These are phyloP conservation scores for Plenodomus biglobosus DNA, from an alignment of 2,329 filamentous ascomycete species.

Conservation along the genomic window DNA sequence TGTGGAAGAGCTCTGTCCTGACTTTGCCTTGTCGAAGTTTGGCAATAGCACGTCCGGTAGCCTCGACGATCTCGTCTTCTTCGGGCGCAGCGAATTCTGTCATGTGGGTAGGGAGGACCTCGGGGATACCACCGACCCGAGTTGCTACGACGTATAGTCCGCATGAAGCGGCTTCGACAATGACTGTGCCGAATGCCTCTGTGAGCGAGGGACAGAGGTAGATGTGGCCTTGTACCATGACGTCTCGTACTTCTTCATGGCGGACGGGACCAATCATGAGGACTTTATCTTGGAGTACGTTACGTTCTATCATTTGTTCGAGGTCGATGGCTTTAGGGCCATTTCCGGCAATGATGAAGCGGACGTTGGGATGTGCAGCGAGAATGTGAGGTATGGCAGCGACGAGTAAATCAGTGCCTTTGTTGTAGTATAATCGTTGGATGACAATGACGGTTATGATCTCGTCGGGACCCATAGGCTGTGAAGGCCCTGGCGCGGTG, in stretches of 20 bases:
- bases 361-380: slow-evolving; percentile 84
- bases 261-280: slow-evolving; percentile 89
- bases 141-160: slow-evolving; percentile 97
- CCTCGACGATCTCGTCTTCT: slow-evolving; percentile 88
- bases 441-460: slow-evolving; percentile 96
- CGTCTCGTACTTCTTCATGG: slow-evolving; percentile 94
- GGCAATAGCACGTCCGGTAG: slow-evolving; percentile 85
- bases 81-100: slow-evolving; percentile 96
- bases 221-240: slow-evolving; percentile 96
- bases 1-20: slow-evolving; percentile 90
- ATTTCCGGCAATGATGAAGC: slow-evolving; percentile 94
- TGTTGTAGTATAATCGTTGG: slow-evolving; percentile 97
- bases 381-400: slow-evolving; percentile 92
- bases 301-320: slow-evolving; percentile 96
- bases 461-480: slow-evolving; percentile 76
- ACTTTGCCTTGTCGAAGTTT: slow-evolving; percentile 83
- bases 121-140: slow-evolving; percentile 92
- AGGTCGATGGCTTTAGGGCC: slow-evolving; percentile 96
- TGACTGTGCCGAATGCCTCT: slow-evolving; percentile 95
- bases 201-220: slow-evolving; percentile 94
- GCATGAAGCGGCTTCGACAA: slow-evolving; percentile 94
- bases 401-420: slow-evolving; percentile 95
- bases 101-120: slow-evolving; percentile 95
- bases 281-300: slow-evolving; percentile 89
- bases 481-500: slow-evolving; percentile 57